These are phyloP conservation scores for Mycena crocata DNA, from an alignment of 768 basidiomycete genomes.

Conservation along the genomic window DNA sequence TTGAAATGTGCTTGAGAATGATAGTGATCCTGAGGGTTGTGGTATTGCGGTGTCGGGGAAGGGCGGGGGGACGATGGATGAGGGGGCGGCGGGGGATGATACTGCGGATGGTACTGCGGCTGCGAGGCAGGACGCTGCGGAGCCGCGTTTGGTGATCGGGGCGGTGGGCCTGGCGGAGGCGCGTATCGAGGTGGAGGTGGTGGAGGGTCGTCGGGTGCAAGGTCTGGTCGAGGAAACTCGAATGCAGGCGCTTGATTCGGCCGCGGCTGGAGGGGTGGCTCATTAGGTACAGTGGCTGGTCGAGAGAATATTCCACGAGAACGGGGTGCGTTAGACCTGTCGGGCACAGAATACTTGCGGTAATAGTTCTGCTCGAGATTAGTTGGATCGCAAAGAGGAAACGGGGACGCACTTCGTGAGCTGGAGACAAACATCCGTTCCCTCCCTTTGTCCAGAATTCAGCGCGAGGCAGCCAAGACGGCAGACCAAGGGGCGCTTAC, in stretches of 20 bases:
- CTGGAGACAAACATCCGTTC: constrained; percentile 70
- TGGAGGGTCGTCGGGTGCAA: constrained; percentile 58
- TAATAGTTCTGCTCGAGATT: constrained; percentile 61
- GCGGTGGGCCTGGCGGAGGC: constrained; percentile 37
- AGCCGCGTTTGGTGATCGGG: constrained; percentile 24
- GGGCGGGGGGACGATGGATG: constrained; percentile 37
- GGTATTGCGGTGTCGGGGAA: constrained; percentile 22
- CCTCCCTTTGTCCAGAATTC: constrained; percentile 49
- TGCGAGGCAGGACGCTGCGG: constrained; percentile 34
- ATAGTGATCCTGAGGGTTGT: constrained; percentile 34
- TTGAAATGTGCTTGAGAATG: constrained; percentile 36
- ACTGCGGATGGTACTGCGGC: constrained; percentile 27
- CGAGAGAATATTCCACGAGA: constrained; percentile 64
- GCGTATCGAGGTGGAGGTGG: constrained; percentile 32
- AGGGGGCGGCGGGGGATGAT: constrained; percentile 33
- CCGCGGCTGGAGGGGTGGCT: constrained; percentile 49
- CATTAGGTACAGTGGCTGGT: constrained; percentile 38
- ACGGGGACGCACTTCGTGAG: constrained; percentile 64
- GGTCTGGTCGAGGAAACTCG: constrained; percentile 72
- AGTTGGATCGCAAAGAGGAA: neutral
- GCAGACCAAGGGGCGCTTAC: constrained; percentile 52
- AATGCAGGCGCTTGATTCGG: constrained; percentile 42
- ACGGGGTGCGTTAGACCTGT: constrained; percentile 45
- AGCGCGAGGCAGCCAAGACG: neutral
- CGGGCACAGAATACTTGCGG: constrained; percentile 72